Percentiles rank a stretch among this genome's conserved stretches.
phyloP scores from a whole-genome alignment of 2,329 filamentous ascomycete species.

The Neopestalotiopsis rosae region DNA sequence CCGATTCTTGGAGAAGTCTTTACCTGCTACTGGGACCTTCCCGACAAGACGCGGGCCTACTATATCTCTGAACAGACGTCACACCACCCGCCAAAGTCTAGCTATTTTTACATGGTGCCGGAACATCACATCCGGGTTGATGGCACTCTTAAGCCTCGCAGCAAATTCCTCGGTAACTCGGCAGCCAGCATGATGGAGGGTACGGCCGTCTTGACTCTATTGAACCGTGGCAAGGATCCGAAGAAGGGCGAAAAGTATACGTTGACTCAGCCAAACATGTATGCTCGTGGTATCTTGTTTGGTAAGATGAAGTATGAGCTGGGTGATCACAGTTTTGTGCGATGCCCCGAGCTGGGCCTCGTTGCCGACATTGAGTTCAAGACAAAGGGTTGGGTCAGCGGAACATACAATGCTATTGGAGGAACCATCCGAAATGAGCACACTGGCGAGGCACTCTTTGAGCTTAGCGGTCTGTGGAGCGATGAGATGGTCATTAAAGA shows the following conservation, averaged over 20 bases:
- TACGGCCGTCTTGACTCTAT: conserved; percentile 81
- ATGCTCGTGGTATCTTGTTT: conserved; percentile 93
- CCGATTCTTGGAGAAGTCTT: conserved; percentile 95
- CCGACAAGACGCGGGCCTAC: conserved; percentile 84
- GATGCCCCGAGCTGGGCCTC: conserved; percentile 86
- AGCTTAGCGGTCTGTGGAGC: conserved; percentile 91
- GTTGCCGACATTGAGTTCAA: conserved; percentile 97
- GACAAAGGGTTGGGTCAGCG: conserved; percentile 95
- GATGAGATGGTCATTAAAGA: conserved; percentile 94
- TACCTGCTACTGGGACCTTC: conserved; percentile 94
- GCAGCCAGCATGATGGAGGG: conserved; percentile 99
- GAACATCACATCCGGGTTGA: conserved; percentile 94
- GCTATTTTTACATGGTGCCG: conserved; percentile 98
- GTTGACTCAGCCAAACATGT: conserved; percentile 98
- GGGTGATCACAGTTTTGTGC: conserved; percentile 91
- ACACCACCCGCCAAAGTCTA: conserved; percentile 97
- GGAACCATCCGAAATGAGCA: conserved; percentile 88
- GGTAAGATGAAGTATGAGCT: conserved; percentile 99
- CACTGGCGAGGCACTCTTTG: conserved; percentile 86
- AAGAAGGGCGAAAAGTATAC: conserved; percentile 84
- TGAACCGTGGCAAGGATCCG: conserved; percentile 74
- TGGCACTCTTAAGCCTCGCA: conserved; percentile 91
- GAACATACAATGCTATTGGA: conserved; percentile 94
- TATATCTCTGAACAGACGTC: conserved; percentile 98
- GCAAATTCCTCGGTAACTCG: conserved; percentile 95